Base-by-base conservation (phyloP, 176 grass and related monocot genomes). In the Neostapfia colusana region DNA sequence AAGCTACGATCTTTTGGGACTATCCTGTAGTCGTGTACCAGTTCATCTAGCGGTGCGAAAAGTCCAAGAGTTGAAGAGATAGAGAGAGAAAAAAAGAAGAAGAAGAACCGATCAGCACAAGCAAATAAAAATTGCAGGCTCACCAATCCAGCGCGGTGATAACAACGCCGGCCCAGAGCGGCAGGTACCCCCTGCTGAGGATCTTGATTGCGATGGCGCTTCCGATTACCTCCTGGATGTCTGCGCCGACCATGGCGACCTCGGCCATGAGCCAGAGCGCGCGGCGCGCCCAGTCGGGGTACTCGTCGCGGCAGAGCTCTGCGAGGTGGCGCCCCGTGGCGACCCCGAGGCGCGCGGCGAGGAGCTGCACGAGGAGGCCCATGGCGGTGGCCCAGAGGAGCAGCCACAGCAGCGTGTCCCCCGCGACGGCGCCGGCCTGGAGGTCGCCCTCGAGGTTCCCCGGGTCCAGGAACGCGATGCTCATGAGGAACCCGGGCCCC, bases 201-300 rank as follows among this genome's bases (percentile, higher is more conserved):
- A 97, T 97, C 89, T 97, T 97, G 75, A 97, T 91, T 34, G 94
- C 94, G 81, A 97, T 91, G 55, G 94, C 94, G 63, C 94, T 97
- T 0, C 94, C 91, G 31, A 97, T 97, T 65, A 97, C 94, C 86
- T 97, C 94, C 85, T 97, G 94, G 5, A 97, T 93, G 56, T 97
- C 94, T 0, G 94, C 94, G 23, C 91, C 94, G 39, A 97, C 92
- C 86, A 97, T 79, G 65, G 94, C 94, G 73, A 97, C 70, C 90
- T 97, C 94, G 21, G 94, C 88, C 94, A 97, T 97, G 60, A 90
- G 70, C 94, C 94, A 97, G 18, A 98, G 89, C 63, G 83, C 85
- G 62, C 88, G 56, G 4, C 91, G 86, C 53, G 95, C 91, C 89
- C 89, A 92, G 55, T 55, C 51, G 0, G 95, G 95, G 77, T 98